Percentiles rank a stretch among this genome's conserved stretches.
These are phyloP conservation scores for Backusella morwellensis DNA, from an alignment of 192 early-diverging fungal species.

Conservation along the genomic window DNA sequence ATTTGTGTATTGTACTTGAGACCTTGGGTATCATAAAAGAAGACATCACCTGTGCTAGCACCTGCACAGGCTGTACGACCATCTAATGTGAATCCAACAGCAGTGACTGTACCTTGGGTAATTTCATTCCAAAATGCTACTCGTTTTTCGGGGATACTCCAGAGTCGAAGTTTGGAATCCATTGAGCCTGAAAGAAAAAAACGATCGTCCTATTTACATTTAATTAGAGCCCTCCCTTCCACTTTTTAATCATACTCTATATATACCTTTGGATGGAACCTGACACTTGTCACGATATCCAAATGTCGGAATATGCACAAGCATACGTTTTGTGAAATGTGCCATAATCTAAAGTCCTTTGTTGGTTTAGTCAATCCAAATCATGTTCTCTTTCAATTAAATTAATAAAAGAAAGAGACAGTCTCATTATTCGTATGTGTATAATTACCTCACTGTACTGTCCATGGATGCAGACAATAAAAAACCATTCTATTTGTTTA, in stretches of 20 bases:
- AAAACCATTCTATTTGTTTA: slow-evolving; percentile 58
- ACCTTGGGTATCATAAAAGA: slow-evolving; percentile 82
- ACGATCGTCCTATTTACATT: slow-evolving; percentile 59
- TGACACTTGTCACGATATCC: slow-evolving; percentile 75
- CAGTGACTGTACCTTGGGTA: slow-evolving; percentile 70
- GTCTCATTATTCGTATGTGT: neutral
- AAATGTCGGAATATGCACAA: slow-evolving; percentile 78
- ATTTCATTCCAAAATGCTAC: slow-evolving; percentile 77
- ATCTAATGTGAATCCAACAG: slow-evolving; percentile 72
- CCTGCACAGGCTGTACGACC: slow-evolving; percentile 75
- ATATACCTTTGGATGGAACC: slow-evolving; percentile 69
- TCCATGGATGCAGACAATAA: slow-evolving; percentile 81
- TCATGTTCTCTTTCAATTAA: neutral
- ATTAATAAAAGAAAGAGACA: neutral
- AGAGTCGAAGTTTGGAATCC: slow-evolving; percentile 76
- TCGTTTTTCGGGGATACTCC: slow-evolving; percentile 78
- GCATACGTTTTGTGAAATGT: slow-evolving; percentile 67
- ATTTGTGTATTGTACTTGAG: slow-evolving; percentile 85
- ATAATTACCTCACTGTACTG: slow-evolving; percentile 61
- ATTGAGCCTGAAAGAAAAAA: slow-evolving; percentile 80
- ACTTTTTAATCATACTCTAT: neutral
- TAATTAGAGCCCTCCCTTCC: neutral
- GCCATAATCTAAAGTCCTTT: slow-evolving; percentile 63
- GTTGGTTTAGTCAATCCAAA: neutral
- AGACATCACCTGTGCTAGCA: slow-evolving; percentile 70